Conservation (phyloP, 495 filamentous ascomycete species). For the Pyrenula aspistea region DNA sequence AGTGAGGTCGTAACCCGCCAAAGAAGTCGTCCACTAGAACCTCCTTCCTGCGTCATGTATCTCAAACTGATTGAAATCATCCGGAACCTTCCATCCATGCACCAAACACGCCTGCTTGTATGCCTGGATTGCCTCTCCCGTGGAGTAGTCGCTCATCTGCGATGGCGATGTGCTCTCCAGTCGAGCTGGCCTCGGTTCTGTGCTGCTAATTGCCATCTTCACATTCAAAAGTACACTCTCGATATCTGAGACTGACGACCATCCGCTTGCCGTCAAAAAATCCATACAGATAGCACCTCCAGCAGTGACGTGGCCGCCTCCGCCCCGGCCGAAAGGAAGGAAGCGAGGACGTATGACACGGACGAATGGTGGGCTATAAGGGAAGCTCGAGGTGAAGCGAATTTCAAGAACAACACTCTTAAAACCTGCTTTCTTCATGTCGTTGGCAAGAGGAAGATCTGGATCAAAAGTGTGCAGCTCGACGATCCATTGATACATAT, state of each 20-base stretch:
- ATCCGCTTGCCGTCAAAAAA: conserved; percentile 73
- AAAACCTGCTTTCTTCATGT: conserved; percentile 52
- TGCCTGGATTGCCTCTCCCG: conserved; percentile 61
- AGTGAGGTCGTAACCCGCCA: no score
- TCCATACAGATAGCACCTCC: conserved; percentile 91
- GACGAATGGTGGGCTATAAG: conserved; percentile 73
- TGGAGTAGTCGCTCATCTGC: conserved; percentile 40
- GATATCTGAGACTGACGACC: conserved; percentile 59
- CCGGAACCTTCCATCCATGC: conserved; percentile 46
- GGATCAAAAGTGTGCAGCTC: conserved; percentile 77
- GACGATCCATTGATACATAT: conserved; percentile 89
- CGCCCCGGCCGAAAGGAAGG: conserved; percentile 53
- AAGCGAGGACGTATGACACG: conserved; percentile 77
- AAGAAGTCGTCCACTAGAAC: no score
- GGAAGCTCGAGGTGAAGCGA: conserved; percentile 62
- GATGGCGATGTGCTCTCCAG: conserved; percentile 23
- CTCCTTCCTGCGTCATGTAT: no score
- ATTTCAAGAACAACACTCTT: conserved; percentile 69
- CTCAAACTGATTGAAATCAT: conserved; percentile 10
- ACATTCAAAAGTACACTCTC: conserved; percentile 79
- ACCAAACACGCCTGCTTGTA: conserved; percentile 50
- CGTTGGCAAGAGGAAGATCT: conserved; percentile 54
- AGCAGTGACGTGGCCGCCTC: conserved; percentile 80
- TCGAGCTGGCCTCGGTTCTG: conserved; percentile 62
- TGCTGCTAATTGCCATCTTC: conserved; percentile 57